Conservation (phyloP, 2,329 filamentous ascomycete genomes). For the Coniella lustricola region DNA sequence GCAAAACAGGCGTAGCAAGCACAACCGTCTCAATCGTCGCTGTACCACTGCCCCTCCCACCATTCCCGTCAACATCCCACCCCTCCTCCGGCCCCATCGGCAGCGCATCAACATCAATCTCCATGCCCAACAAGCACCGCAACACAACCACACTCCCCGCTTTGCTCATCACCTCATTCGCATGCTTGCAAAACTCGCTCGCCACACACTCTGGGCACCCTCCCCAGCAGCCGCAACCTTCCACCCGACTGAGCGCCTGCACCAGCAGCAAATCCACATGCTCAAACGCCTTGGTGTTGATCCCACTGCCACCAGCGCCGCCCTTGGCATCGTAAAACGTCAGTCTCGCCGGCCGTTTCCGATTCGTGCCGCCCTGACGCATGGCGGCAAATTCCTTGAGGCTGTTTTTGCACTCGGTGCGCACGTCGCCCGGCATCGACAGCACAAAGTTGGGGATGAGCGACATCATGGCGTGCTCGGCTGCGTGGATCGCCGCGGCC, state of each 20-base stretch:
- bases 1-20: conserved; percentile 59
- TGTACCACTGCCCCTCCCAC: conserved; percentile 49
- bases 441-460: conserved; percentile 89
- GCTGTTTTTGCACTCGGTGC: conserved; percentile 87
- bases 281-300: conserved; percentile 89
- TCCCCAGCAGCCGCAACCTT: conserved; percentile 66
- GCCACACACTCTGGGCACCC: conserved; percentile 90
- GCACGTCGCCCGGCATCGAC: conserved; percentile 81
- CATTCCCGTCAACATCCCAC: conserved; percentile 51
- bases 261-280: conserved; percentile 73
- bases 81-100: conserved; percentile 76
- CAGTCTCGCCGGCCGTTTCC: conserved; percentile 79
- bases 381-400: conserved; percentile 89
- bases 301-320: conserved; percentile 73
- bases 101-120: conserved; percentile 76
- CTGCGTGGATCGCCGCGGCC: conserved; percentile 86
- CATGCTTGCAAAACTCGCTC: conserved; percentile 74
- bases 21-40: conserved; percentile 86
- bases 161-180: conserved; percentile 91
- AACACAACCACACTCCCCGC: conserved; percentile 77
- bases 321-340: conserved; percentile 97
- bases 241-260: conserved; percentile 70
- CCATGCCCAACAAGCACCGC: conserved; percentile 63
- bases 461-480: conserved; percentile 82
- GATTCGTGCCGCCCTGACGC: conserved; percentile 53